These are phyloP conservation scores for Solanum virginianum DNA, from an alignment of 257 asterid species.

Conservation along the genomic window DNA sequence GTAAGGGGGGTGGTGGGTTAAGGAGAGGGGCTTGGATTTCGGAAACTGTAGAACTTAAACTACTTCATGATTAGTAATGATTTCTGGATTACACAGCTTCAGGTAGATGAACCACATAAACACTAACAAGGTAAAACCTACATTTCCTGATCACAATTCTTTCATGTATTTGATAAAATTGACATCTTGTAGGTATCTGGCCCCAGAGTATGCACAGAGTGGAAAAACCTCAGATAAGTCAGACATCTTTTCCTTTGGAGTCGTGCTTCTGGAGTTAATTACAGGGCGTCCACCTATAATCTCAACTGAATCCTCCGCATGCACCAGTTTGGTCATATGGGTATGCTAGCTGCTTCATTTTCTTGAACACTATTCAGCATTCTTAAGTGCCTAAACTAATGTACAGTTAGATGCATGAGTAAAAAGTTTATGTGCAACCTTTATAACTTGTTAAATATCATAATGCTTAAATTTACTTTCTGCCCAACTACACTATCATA, in stretches of 20 bases:
- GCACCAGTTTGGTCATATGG: conserved; percentile 7
- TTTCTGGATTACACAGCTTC: background rate
- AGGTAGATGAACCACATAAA: background rate
- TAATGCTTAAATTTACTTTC: background rate
- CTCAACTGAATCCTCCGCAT: background rate
- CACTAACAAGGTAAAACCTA: background rate
- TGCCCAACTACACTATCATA: background rate
- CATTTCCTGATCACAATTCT: background rate
- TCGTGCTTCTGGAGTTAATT: conserved; percentile 14
- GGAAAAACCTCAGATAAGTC: conserved; percentile 15
- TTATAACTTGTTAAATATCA: background rate
- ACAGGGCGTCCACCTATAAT: conserved; percentile 8
- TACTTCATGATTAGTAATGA: background rate
- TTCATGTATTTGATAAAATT: background rate
- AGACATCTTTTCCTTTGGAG: conserved; percentile 15
- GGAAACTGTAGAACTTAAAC: background rate
- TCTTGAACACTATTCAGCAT: background rate
- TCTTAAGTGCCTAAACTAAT: background rate
- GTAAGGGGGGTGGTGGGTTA: background rate
- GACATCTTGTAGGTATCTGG: conserved; percentile 10
- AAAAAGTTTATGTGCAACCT: background rate
- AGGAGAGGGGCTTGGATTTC: background rate
- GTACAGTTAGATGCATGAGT: background rate
- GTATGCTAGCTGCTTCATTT: background rate
- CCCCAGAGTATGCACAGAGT: conserved; percentile 11